Percentiles rank a stretch among this genome's conserved stretches.
Evolutionary conservation across 2,329 filamentous ascomycete genomes (phyloP).

Genomic region (Curvularia verruculosa): DNA sequence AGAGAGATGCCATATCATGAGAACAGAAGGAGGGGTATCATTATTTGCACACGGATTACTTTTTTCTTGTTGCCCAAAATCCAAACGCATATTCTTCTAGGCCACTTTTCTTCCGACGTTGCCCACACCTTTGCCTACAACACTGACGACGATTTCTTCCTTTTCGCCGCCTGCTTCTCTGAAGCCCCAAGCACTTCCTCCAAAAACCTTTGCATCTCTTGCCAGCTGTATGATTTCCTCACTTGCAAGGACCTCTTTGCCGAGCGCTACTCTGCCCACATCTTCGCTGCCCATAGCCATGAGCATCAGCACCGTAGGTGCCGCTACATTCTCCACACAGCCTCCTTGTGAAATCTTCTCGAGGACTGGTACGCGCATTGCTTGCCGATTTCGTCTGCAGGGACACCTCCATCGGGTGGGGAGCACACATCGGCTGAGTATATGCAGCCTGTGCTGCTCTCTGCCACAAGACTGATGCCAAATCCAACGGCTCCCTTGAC

Average conservation of each 20-base stretch:
- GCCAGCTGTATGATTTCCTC: slow-evolving; percentile 81
- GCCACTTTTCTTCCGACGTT: slow-evolving; percentile 93
- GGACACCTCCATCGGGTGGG: slow-evolving; percentile 77
- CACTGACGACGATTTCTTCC: slow-evolving; percentile 79
- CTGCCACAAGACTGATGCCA: slow-evolving; percentile 86
- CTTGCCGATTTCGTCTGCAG: slow-evolving; percentile 89
- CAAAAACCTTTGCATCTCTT: slow-evolving; percentile 86
- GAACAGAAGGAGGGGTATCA: slow-evolving; percentile 22
- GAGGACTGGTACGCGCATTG: slow-evolving; percentile 87
- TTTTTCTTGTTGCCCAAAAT: not conserved
- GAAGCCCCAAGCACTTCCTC: slow-evolving; percentile 88
- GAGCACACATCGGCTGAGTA: slow-evolving; percentile 84
- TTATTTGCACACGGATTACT: slow-evolving; percentile 12
- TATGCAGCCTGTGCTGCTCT: slow-evolving; percentile 83
- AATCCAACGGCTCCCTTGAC: slow-evolving; percentile 82
- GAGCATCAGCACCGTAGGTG: slow-evolving; percentile 76
- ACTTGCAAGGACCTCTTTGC: slow-evolving; percentile 78
- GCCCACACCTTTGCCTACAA: slow-evolving; percentile 91
- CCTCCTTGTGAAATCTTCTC: slow-evolving; percentile 83
- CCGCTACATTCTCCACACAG: slow-evolving; percentile 75
- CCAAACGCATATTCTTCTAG: slow-evolving; percentile 40
- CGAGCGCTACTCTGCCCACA: slow-evolving; percentile 83
- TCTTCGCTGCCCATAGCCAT: slow-evolving; percentile 99
- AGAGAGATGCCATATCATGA: not conserved
- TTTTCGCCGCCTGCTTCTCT: slow-evolving; percentile 62